Evolutionary conservation across 495 filamentous ascomycete genomes (phyloP).

Genomic region (Podospora conica): DNA sequence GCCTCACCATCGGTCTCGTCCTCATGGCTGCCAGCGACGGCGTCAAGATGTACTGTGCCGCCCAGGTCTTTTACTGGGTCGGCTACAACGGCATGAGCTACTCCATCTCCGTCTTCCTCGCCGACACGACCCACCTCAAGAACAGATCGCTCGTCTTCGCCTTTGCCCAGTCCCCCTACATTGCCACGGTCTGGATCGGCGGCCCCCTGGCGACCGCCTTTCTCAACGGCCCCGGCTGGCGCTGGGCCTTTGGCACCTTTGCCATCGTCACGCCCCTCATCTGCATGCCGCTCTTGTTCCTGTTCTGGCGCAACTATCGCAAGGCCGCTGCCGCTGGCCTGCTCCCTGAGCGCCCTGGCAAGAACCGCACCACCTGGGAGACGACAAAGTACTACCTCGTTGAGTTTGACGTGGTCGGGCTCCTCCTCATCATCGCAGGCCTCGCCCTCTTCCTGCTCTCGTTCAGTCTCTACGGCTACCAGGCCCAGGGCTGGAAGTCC

Average conservation of each 20-base stretch:
- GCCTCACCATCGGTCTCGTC: constrained; percentile 40
- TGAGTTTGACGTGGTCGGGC: constrained; percentile 48
- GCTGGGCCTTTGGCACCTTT: constrained; percentile 61
- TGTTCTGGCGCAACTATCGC: constrained; percentile 53
- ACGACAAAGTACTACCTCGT: constrained; percentile 49
- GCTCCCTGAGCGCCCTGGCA: constrained; percentile 35
- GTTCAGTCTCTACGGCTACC: constrained; percentile 43
- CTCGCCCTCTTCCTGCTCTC: constrained; percentile 44
- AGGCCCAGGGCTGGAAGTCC: constrained; percentile 47
- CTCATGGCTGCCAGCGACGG: constrained; percentile 49
- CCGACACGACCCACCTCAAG: constrained; percentile 57
- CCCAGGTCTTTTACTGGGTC: constrained; percentile 50
- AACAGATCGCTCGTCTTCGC: constrained; percentile 60
- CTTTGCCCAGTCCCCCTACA: constrained; percentile 59
- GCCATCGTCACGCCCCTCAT: constrained; percentile 52
- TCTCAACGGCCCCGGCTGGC: constrained; percentile 44
- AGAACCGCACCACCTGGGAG: constrained; percentile 41
- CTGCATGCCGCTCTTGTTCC: constrained; percentile 45
- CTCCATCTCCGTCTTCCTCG: constrained; percentile 55
- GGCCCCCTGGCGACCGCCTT: constrained; percentile 42
- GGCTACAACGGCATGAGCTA: constrained; percentile 53
- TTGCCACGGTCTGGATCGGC: constrained; percentile 53
- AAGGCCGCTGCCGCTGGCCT: constrained; percentile 54
- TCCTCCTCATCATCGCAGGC: constrained; percentile 38
- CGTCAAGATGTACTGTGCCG: constrained; percentile 45